Evolutionary conservation across 768 basidiomycete genomes (phyloP).

Genomic region (Tylopilus vinaceipallidus): DNA sequence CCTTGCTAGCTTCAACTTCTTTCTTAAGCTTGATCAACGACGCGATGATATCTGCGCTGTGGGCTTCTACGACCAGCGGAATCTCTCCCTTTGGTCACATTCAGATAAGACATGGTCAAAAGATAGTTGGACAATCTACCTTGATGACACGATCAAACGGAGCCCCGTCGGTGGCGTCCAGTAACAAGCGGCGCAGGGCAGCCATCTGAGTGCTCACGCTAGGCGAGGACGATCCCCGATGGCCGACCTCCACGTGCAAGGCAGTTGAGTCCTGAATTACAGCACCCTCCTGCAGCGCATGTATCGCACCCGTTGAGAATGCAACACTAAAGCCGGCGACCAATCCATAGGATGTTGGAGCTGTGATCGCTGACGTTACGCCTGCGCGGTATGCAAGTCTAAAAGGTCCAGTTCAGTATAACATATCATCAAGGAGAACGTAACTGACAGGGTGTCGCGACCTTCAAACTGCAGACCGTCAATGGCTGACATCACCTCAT

Average conservation of each 20-base stretch:
- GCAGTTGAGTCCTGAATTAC: slow-evolving; percentile 60
- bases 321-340: slow-evolving; percentile 56
- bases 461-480: slow-evolving; percentile 74
- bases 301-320: slow-evolving; percentile 56
- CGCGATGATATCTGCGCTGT: slow-evolving; percentile 82
- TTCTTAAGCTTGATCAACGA: slow-evolving; percentile 68
- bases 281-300: slow-evolving; percentile 55
- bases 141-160: slow-evolving; percentile 44
- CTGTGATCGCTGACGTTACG: slow-evolving; percentile 59
- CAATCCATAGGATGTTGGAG: slow-evolving; percentile 51
- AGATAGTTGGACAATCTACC: slow-evolving; percentile 34
- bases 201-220: slow-evolving; percentile 85
- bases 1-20: slow-evolving; percentile 51
- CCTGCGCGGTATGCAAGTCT: slow-evolving; percentile 69
- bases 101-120: neutral
- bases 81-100: slow-evolving; percentile 62
- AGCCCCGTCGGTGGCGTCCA: slow-evolving; percentile 27
- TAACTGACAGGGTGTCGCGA: slow-evolving; percentile 51
- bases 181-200: slow-evolving; percentile 62
- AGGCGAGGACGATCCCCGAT: slow-evolving; percentile 35
- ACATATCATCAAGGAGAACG: neutral
- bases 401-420: slow-evolving; percentile 4
- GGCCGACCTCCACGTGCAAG: slow-evolving; percentile 58
- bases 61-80: slow-evolving; percentile 70
- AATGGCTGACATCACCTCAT: slow-evolving; percentile 53